Base-by-base conservation (phyloP, 2,329 filamentous ascomycete genomes). In the Cryphonectria carpinicola region DNA sequence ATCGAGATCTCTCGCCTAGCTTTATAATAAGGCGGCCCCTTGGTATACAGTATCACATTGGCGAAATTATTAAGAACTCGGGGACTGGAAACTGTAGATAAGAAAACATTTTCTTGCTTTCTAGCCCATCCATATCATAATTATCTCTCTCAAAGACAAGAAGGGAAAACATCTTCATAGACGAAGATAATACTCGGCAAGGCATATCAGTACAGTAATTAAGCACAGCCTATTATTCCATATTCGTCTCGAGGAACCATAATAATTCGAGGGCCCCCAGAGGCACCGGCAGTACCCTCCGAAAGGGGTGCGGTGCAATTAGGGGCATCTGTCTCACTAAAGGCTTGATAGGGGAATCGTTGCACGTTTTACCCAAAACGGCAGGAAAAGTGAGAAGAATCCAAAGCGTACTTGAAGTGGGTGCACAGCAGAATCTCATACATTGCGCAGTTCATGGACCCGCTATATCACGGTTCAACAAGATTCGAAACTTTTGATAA, bases 351-450 rank as follows among this genome's bases (percentile, higher is more conserved):
- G 60, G 60, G 37, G 22, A 7, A 6, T 1, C 22, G 19, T 7
- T 14, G 37, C 7, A 63, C n/a, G 3, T 19, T 19, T 70, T 70
- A 41, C 70, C 70, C 7, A 60, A 72, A 66, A 64, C 22, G 70
- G 70, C 39, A 35, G 67, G 43, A 22, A 70, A 72, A 70, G 70
- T 72, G 70, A 72, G 70, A 72, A 60, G 39, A 43, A 7, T 7
- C 19, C 19, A 22, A n/a, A 3, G 46, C 46, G 7, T 49, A 19
- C 43, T 32, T 25, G 43, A 5, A 28, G 28, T 28, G 28, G 28
- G 28, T 28, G 28, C 28, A 28, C 28, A 28, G 28, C 28, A 28
- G 28, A 28, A 28, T 28, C 28, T 2, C 19, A n/a, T n/a, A n/a
- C n/a, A n/a, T n/a, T n/a, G n/a, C n/a, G n/a, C n/a, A n/a, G n/a